These are phyloP conservation scores for Hymenoscyphus fraxineus DNA, from an alignment of 2,329 filamentous ascomycete species.

Conservation along the genomic window DNA sequence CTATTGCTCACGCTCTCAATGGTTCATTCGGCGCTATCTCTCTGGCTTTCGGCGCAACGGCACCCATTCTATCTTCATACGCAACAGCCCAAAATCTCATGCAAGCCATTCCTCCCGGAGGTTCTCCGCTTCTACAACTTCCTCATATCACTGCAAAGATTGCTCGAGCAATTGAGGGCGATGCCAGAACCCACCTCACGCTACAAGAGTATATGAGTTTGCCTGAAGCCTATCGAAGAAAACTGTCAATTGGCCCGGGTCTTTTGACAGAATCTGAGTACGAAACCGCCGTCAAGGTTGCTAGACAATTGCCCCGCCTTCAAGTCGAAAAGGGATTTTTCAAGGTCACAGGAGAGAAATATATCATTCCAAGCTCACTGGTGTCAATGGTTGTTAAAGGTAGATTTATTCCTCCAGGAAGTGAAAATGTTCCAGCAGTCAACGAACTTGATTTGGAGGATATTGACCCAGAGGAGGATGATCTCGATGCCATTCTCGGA, in stretches of 20 bases:
- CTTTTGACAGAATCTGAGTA: conserved; percentile 77
- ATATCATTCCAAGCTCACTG: conserved; percentile 85
- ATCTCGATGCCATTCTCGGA: conserved; percentile 79
- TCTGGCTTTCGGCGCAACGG: conserved; percentile 80
- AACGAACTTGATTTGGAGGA: conserved; percentile 81
- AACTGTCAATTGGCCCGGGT: conserved; percentile 64
- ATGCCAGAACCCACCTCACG: conserved; percentile 69
- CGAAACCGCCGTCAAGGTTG: conserved; percentile 68
- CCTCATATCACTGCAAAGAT: conserved; percentile 74
- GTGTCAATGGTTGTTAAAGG: conserved; percentile 95
- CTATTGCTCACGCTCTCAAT: conserved; percentile 79
- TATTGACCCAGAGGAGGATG: conserved; percentile 86
- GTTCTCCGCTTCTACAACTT: conserved; percentile 86
- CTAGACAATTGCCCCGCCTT: conserved; percentile 78
- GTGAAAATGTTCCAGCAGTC: conserved; percentile 67
- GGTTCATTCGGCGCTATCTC: conserved; percentile 84
- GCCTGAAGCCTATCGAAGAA: conserved; percentile 68
- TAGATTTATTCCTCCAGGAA: conserved; percentile 85
- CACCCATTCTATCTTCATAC: conserved; percentile 78
- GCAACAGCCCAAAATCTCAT: conserved; percentile 80
- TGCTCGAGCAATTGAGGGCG: conserved; percentile 66
- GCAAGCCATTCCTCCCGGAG: conserved; percentile 79
- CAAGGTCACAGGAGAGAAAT: conserved; percentile 93
- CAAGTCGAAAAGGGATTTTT: conserved; percentile 92
- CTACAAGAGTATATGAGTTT: conserved; percentile 88